Evolutionary conservation across 129 eudicot genomes (phyloP), one percentile per base, ranked within the genome.

Genomic region (Lactuca sativa): DNA sequence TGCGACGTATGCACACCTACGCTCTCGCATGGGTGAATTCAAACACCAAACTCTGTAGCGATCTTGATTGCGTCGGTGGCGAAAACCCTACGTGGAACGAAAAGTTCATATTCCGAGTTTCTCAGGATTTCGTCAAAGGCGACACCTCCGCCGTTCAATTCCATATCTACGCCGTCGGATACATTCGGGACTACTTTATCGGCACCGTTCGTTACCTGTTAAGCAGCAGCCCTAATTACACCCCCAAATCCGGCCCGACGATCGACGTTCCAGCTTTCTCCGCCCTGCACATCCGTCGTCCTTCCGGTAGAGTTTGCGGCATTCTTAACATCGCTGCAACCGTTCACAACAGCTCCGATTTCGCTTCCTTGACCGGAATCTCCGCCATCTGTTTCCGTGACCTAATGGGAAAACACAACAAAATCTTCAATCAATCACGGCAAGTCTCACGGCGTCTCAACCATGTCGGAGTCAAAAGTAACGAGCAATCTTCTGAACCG

Each of bases 61-160:
- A 84, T 12, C 70, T 80, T 60, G 98, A 93, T 59, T 78, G 71
- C 6, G 57, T 89, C 70, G 96, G 96, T 7, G 79, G 86, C 56
- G 92, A 85, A 54, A 93, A 89, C 82, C 98, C 98, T 40, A 86
- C 90, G 37, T 89, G 98, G 98, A 93, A 93, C 78, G 96, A 89
- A 21, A 93, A 86, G 54, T 89, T 93, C 80, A 76, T 93, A 64
- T 89, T 89, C 78, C 90, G 95, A 3, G 96, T 93, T 9, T 60
- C 92, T 0, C 75, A 85, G 17, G 77, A 75, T 0, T 92, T 92
- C 82, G 66, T 85, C 73, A 56, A 81, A 65, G 74, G 87, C 59
- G 96, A 88, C 8, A 92, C 96, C 18, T 88, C 96, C 64, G 96
- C 86, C 38, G 83, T 92, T 4, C 75, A 85, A 25, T 85, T 92